Evolutionary conservation across 139 green algal genomes (phyloP), one percentile per base, ranked within the genome.

Genomic region (Coelastrella sp.): DNA sequence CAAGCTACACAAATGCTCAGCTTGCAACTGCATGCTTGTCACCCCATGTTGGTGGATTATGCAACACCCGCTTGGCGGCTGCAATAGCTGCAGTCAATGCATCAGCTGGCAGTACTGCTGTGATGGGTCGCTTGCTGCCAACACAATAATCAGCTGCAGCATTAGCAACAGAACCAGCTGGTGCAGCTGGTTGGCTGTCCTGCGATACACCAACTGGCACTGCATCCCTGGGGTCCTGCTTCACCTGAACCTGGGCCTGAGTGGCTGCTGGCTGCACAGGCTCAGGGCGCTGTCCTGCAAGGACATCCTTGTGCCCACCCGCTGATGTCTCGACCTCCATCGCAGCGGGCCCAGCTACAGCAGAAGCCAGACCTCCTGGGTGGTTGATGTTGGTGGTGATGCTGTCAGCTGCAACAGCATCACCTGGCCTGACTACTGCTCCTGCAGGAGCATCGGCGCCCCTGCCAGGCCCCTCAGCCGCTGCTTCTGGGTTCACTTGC

Each of bases 41-140:
- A 16, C 47, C 14, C 64, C 64, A 77, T 47, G 64, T 11, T 54
- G 82, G 65, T 22, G 47, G 23, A 7, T 78, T 78, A n/a, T 64
- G 64, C 32, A 87, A 64, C 82, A 79, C 32, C 8, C 82, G 64
- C 82, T 87, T 87, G 58, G 82, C 82, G 65, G 82, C 82, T 56
- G 82, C 64, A 57, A 78, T 17, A 61, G 65, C 65, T 32, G 32
- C 56, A 14, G 23, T 14, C 8, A 86, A 60, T 66, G 82, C 82
- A 60, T 64, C 13, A 3, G 6, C 82, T 20, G 64, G 13, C 10
- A 77, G 47, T 54, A 87, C 64, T n/a, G 82, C 65, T 56, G 16
- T 64, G 47, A 87, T 64, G 2, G 82, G 82, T 4, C 82, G 64
- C 65, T 87, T 87, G 14, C 82, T 87, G 82, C 82, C 82, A 65